Evolutionary conservation across 306 rosid species (phyloP), one percentile per base, ranked within the genome.

Genomic region (Gynostemma pentaphyllum): DNA sequence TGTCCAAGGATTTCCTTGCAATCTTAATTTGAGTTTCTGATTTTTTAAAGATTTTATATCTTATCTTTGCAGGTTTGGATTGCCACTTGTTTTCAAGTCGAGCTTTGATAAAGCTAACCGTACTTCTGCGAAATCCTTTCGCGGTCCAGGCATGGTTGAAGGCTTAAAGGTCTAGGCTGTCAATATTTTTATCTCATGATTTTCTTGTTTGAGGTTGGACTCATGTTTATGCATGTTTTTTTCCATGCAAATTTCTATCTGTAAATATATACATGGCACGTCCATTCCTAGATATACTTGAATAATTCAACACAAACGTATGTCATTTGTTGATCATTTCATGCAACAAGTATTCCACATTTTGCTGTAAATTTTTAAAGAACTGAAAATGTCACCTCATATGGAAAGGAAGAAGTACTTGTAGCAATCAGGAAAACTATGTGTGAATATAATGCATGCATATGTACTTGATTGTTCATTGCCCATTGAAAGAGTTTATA

Each of bases 61-160:
- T 15, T 30, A 69, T 79, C 68, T 81, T n/a, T 75, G 65, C 85
- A 88, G 99, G 55, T 73, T 88, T 67, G 99, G 94, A 65, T 71
- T 92, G 76, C 96, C 90, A 5, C 75, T 92, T 81, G 85, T 92
- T 68, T 92, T 92, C 83, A 88, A 88, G 81, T 86, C 99, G 50
- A 92, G 99, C 81, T 92, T 92, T 64, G 96, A 92, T 72, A 92
- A 88, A 76, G 99, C 99, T 63, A 92, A 92, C 75, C 80, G 95
- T 44, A 92, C 96, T 50, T 92, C 99, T 19, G 87, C 96, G 54
- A 92, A 92, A 73, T 92, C 96, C 61, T 88, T 92, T 64, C 94
- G 94, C 10, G 96, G 99, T 77, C 99, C 96, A 0, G 99, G 99
- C 79, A 69, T 88, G 85, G 71, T 1, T 24, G 94, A 92, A 78